These are phyloP conservation scores for Neurospora sp. DNA, from an alignment of 495 filamentous ascomycete genomes.

Conservation along the genomic window DNA sequence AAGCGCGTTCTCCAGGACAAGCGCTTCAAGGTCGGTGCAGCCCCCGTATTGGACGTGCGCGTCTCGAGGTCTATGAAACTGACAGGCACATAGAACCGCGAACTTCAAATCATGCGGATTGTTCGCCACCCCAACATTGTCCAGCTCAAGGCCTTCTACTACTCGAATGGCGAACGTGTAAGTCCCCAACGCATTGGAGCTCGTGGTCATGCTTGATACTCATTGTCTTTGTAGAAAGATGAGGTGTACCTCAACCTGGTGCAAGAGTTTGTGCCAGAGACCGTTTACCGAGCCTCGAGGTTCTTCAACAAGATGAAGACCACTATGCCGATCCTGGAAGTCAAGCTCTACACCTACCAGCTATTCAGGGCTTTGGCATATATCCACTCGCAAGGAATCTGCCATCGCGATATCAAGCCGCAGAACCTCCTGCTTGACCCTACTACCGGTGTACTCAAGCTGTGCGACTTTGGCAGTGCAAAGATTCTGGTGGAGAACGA, in stretches of 20 bases:
- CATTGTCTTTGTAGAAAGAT: conserved; percentile 61
- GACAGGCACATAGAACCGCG: conserved; percentile 66
- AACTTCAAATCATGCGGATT: conserved; percentile 99
- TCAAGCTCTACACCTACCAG: conserved; percentile 99
- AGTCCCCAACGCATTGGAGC: conserved; percentile 17
- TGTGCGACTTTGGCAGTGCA: conserved; percentile 97
- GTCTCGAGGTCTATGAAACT: conserved; percentile 13
- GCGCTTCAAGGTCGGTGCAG: conserved; percentile 75
- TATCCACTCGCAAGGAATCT: conserved; percentile 99
- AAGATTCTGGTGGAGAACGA: conserved; percentile 99
- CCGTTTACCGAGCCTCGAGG: conserved; percentile 93
- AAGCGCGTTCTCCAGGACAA: conserved; percentile 98
- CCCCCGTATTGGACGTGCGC: neutral
- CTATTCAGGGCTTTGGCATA: conserved; percentile 96
- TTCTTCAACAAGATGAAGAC: conserved; percentile 99
- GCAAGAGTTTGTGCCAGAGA: conserved; percentile 96
- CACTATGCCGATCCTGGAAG: conserved; percentile 96
- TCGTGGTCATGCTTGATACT: conserved; percentile 8
- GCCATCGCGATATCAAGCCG: conserved; percentile 98
- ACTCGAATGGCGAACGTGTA: conserved; percentile 97
- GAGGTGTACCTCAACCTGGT: conserved; percentile 99
- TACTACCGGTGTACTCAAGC: conserved; percentile 80
- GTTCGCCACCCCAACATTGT: conserved; percentile 98
- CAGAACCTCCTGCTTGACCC: conserved; percentile 95
- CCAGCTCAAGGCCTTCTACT: conserved; percentile 97